phyloP scores from a whole-genome alignment of 1,284 basidiomycete genomes.

The Retiboletus flavoniger region DNA sequence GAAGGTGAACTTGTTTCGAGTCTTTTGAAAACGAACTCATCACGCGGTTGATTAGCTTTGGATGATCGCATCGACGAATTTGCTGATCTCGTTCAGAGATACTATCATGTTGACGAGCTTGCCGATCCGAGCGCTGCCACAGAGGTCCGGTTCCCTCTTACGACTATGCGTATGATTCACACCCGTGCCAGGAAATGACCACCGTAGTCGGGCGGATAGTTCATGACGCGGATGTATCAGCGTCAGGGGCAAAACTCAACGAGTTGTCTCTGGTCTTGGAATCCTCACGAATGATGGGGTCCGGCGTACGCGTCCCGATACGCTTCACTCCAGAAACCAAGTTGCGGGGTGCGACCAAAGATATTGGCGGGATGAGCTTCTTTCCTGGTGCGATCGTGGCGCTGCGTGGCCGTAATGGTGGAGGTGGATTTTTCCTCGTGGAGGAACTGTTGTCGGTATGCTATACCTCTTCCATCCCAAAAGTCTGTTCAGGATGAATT shows the following conservation, averaged over 20 bases:
- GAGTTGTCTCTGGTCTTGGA: slow-evolving; percentile 77
- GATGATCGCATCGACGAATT: slow-evolving; percentile 86
- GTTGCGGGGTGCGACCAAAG: slow-evolving; percentile 63
- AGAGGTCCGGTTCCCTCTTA: slow-evolving; percentile 49
- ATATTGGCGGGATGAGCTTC: slow-evolving; percentile 69
- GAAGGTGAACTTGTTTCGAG: slow-evolving; percentile 53
- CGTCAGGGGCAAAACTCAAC: slow-evolving; percentile 62
- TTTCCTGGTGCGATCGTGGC: slow-evolving; percentile 91
- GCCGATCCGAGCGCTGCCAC: slow-evolving; percentile 76
- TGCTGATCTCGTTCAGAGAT: slow-evolving; percentile 65
- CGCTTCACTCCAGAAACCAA: slow-evolving; percentile 67
- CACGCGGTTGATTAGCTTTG: slow-evolving; percentile 48
- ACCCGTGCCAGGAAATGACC: slow-evolving; percentile 58
- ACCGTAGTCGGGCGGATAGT: slow-evolving; percentile 82
- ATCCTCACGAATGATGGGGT: slow-evolving; percentile 75
- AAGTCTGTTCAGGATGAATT: not conserved
- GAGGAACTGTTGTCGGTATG: slow-evolving; percentile 78
- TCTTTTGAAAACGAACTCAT: not conserved
- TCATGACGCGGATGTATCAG: slow-evolving; percentile 60
- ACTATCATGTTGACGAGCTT: slow-evolving; percentile 69
- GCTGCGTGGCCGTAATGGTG: slow-evolving; percentile 89
- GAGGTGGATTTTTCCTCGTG: slow-evolving; percentile 83
- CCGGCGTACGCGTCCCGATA: slow-evolving; percentile 69
- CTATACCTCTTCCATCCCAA: not conserved
- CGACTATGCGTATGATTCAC: slow-evolving; percentile 7